These are phyloP conservation scores for Calonectria pseudoreteaudii DNA, from an alignment of 2,329 filamentous ascomycete species.

Conservation along the genomic window DNA sequence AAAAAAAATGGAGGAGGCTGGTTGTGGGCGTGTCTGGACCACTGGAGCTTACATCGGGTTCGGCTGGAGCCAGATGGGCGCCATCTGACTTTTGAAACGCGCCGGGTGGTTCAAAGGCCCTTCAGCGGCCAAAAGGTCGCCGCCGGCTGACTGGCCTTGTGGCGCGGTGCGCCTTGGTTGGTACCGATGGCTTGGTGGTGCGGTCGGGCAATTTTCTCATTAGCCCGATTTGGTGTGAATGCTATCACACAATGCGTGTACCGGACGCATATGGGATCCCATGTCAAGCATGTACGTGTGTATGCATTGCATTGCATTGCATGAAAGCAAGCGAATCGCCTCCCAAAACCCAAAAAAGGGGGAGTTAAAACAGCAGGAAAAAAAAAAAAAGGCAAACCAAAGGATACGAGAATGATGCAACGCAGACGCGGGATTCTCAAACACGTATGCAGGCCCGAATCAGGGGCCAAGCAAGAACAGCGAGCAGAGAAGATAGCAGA, in stretches of 20 bases:
- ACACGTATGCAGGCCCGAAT: background rate
- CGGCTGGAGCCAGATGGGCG: slow-evolving; percentile 23
- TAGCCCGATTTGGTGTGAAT: background rate
- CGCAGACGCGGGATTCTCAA: background rate
- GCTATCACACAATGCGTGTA: background rate
- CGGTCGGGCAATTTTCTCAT: slow-evolving; percentile 11
- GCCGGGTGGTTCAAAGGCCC: slow-evolving; percentile 23
- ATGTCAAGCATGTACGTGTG: background rate
- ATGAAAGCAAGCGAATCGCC: background rate
- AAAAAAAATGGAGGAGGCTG: slow-evolving; percentile 22
- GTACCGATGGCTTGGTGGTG: slow-evolving; percentile 10
- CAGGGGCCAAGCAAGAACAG: background rate
- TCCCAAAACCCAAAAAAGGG: background rate
- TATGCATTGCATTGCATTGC: background rate
- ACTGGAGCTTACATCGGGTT: background rate
- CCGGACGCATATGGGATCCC: background rate
- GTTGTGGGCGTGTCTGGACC: slow-evolving; percentile 22
- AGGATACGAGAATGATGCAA: background rate
- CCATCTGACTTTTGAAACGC: slow-evolving; percentile 42
- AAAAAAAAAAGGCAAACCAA: background rate
- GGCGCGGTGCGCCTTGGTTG: background rate
- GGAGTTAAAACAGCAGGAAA: background rate
- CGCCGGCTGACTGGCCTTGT: background rate
- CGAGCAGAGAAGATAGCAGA: background rate
- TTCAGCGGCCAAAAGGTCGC: background rate